phyloP scores from a whole-genome alignment of 2,329 filamentous ascomycete genomes.

The Alternaria viburni region DNA sequence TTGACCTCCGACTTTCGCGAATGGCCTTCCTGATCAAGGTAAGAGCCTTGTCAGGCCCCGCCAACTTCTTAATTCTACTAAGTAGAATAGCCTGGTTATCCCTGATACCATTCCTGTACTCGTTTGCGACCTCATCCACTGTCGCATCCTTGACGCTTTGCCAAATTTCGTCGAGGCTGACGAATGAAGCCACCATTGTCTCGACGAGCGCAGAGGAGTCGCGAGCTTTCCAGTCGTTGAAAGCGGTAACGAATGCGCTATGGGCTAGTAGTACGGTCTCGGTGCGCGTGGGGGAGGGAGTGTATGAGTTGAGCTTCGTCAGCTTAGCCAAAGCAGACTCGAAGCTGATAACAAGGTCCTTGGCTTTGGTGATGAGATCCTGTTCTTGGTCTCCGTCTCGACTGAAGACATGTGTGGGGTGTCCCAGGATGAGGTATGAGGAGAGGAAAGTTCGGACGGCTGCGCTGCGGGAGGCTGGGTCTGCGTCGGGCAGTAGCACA shows the following conservation, averaged over 20 bases:
- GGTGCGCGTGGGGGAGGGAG: slow-evolving; percentile 66
- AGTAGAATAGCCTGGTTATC: slow-evolving; percentile 82
- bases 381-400: slow-evolving; percentile 73
- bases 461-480: slow-evolving; percentile 68
- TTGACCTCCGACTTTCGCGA: slow-evolving; percentile 70
- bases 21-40: slow-evolving; percentile 77
- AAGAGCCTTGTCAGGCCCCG: slow-evolving; percentile 73
- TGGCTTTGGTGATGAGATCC: slow-evolving; percentile 78
- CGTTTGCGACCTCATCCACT: slow-evolving; percentile 72
- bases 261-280: slow-evolving; percentile 72
- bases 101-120: slow-evolving; percentile 81
- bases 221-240: slow-evolving; percentile 82
- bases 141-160: slow-evolving; percentile 81
- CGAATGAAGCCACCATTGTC: slow-evolving; percentile 85
- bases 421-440: slow-evolving; percentile 79
- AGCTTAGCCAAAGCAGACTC: slow-evolving; percentile 74
- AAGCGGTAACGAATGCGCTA: slow-evolving; percentile 76
- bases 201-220: slow-evolving; percentile 80
- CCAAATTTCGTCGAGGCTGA: slow-evolving; percentile 82
- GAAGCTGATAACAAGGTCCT: slow-evolving; percentile 78
- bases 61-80: slow-evolving; percentile 78
- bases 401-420: slow-evolving; percentile 78
- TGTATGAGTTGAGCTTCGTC: slow-evolving; percentile 70
- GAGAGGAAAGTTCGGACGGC: slow-evolving; percentile 78
- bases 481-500: slow-evolving; percentile 63